A percentile compares a stretch with the other conserved stretches of the same genome.
Conservation (phyloP, 2,329 filamentous ascomycete species). For the Neospermospora avenae region DNA sequence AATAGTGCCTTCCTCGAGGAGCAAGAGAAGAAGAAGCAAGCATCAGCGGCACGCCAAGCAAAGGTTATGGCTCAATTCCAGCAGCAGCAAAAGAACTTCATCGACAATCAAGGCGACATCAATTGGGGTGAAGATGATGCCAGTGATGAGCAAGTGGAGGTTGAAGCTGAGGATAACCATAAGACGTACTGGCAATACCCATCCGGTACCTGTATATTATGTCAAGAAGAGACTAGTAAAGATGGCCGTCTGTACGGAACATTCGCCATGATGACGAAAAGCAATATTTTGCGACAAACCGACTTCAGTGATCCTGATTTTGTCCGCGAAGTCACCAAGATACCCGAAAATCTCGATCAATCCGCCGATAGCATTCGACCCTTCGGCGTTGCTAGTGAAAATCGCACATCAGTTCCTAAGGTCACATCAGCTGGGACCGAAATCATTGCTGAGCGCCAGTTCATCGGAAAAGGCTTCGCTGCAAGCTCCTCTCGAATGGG, state of each 20-base stretch:
- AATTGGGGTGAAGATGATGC: conserved; percentile 84
- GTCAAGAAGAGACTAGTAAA: conserved; percentile 84
- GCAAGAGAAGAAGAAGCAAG: conserved; percentile 81
- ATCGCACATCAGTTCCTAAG: conserved; percentile 73
- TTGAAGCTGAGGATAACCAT: conserved; percentile 58
- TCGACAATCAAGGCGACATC: conserved; percentile 81
- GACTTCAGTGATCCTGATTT: conserved; percentile 78
- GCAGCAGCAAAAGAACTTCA: conserved; percentile 91
- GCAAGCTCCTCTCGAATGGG: conserved; percentile 63
- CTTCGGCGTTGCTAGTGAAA: conserved; percentile 87
- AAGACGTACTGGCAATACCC: conserved; percentile 88
- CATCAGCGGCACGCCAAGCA: conserved; percentile 84
- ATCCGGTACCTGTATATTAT: conserved; percentile 88
- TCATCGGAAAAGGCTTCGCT: conserved; percentile 86
- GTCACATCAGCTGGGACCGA: conserved; percentile 68
- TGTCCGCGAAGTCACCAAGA: conserved; percentile 76
- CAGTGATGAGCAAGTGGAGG: conserved; percentile 63
- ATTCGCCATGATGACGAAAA: conserved; percentile 85
- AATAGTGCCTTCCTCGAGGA: conserved; percentile 57
- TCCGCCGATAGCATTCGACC: conserved; percentile 80
- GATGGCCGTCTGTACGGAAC: conserved; percentile 88
- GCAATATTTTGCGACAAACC: conserved; percentile 81
- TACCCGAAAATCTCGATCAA: conserved; percentile 77
- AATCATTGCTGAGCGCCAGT: conserved; percentile 72
- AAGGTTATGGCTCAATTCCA: conserved; percentile 98